Conservation (phyloP, 305 asterid species). For the Striga hermonthica region DNA sequence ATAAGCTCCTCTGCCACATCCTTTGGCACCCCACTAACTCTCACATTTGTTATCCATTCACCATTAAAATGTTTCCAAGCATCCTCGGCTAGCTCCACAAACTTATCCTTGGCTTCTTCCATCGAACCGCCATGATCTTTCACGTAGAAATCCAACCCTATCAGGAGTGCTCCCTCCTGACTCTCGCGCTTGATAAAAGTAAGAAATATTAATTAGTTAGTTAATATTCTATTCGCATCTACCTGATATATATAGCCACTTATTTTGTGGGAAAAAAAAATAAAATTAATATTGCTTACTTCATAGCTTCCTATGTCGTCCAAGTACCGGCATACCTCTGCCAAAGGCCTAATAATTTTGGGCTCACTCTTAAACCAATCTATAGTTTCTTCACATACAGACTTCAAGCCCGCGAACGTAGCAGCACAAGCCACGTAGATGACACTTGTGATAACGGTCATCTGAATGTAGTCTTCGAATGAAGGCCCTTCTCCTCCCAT, state of each 20-base stretch:
- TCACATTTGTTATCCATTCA: background rate
- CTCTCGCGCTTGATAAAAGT: slow-evolving; percentile 19
- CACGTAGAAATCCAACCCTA: slow-evolving; percentile 25
- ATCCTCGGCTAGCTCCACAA: slow-evolving; percentile 16
- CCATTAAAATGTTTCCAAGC: background rate
- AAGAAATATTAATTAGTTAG: background rate
- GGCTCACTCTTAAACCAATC: slow-evolving; percentile 20
- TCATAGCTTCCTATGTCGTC: slow-evolving; percentile 4
- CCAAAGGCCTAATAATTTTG: background rate
- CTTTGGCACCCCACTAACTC: background rate
- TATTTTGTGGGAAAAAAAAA: no score
- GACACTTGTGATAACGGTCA: background rate
- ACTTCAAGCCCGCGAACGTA: background rate
- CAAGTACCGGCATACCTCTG: no score
- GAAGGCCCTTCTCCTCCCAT: slow-evolving; percentile 12
- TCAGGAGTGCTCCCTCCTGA: background rate
- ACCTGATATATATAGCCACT: no score
- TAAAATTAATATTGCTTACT: slow-evolving; percentile 19
- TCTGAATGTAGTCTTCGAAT: slow-evolving; percentile 13
- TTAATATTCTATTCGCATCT: no score
- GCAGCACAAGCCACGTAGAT: background rate
- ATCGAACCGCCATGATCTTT: slow-evolving; percentile 8
- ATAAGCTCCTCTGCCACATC: background rate
- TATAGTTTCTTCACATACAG: background rate
- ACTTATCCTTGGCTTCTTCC: background rate